phyloP scores from a whole-genome alignment of 768 basidiomycete genomes.

The Serendipita indica region DNA sequence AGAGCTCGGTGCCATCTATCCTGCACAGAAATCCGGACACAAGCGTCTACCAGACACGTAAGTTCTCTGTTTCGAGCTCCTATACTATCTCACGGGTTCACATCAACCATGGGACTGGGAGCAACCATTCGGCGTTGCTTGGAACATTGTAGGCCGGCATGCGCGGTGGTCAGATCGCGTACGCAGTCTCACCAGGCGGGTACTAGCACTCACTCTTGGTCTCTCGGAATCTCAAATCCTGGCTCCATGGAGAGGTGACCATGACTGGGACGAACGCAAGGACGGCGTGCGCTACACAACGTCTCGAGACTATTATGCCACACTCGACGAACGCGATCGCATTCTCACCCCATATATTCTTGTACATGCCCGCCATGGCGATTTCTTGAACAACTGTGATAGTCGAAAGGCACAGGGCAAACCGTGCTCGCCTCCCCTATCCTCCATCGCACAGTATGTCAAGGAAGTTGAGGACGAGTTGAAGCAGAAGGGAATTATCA shows the following conservation, averaged over 20 bases:
- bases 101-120: conserved; percentile 16
- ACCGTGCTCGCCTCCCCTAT: conserved; percentile 39
- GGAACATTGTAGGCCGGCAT: conserved; percentile 39
- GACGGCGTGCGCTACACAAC: background rate
- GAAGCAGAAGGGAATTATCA: conserved; percentile 22
- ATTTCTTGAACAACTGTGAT: conserved; percentile 36
- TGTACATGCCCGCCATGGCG: conserved; percentile 41
- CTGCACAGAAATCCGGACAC: background rate
- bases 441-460: conserved; percentile 39
- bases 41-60: conserved; percentile 26
- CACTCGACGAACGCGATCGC: conserved; percentile 1
- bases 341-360: conserved; percentile 30
- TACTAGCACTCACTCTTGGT: conserved; percentile 5
- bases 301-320: background rate
- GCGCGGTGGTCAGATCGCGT: conserved; percentile 35
- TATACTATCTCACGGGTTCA: conserved; percentile 26
- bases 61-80: conserved; percentile 28
- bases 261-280: background rate
- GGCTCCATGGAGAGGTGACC: background rate
- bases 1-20: background rate
- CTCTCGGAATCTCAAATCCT: background rate
- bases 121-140: conserved; percentile 42
- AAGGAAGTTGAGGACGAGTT: conserved; percentile 38
- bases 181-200: conserved; percentile 24
- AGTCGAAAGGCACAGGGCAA: conserved; percentile 20